A percentile compares a stretch with the other conserved stretches of the same genome.
These are phyloP conservation scores for Seiridium unicorne DNA, from an alignment of 2,329 filamentous ascomycete species.

Conservation along the genomic window DNA sequence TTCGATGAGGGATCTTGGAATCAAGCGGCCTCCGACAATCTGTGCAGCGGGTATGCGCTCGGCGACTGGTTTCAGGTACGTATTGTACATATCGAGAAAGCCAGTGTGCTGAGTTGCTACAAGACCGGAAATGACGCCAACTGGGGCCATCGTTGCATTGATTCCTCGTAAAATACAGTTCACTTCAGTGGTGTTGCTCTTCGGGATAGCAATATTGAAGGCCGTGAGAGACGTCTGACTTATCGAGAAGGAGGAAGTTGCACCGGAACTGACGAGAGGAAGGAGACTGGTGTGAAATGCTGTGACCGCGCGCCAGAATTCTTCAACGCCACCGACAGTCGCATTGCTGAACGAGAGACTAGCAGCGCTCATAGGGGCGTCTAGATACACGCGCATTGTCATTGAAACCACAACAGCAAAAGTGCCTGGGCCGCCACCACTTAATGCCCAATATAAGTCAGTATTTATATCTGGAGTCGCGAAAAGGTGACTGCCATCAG, in stretches of 20 bases:
- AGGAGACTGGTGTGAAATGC: background rate
- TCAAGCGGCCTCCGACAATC: background rate
- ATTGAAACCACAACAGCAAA: slow-evolving; percentile 56
- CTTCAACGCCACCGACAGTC: background rate
- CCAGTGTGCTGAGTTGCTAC: background rate
- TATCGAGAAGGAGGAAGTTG: background rate
- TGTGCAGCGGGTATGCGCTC: background rate
- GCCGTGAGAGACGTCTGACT: background rate
- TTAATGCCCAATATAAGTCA: slow-evolving; percentile 63
- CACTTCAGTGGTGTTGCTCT: background rate
- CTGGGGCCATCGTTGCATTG: background rate
- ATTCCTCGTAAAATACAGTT: background rate
- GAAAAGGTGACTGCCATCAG: slow-evolving; percentile 41
- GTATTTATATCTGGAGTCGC: slow-evolving; percentile 45
- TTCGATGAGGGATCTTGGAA: background rate
- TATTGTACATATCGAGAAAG: background rate
- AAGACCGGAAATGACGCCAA: background rate
- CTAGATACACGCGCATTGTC: slow-evolving; percentile 49
- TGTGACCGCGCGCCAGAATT: slow-evolving; percentile 4
- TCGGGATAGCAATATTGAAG: background rate
- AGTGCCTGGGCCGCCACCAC: slow-evolving; percentile 50
- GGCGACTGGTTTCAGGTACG: background rate
- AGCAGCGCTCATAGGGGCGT: slow-evolving; percentile 39
- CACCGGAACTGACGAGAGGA: background rate
- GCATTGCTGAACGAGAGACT: slow-evolving; percentile 39